phyloP scores from a whole-genome alignment of 1,139 yeast species.

The Magnusiomyces starmeri region DNA sequence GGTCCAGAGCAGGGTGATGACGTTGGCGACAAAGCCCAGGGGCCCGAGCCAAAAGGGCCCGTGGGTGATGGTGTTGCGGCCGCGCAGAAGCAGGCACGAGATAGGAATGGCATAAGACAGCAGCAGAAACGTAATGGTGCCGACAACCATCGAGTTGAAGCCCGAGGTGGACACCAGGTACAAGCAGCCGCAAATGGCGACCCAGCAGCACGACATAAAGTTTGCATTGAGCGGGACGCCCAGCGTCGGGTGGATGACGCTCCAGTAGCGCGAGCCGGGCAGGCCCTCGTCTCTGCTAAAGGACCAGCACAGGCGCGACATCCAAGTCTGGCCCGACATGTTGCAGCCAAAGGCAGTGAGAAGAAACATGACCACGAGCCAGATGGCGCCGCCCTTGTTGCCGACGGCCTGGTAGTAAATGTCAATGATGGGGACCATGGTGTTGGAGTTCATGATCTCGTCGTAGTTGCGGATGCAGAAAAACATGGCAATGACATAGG shows the following conservation, averaged over 20 bases:
- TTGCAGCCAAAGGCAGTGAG: constrained; percentile 64
- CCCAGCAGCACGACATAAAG: constrained; percentile 43
- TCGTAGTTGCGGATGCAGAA: constrained; percentile 49
- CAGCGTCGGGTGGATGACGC: constrained; percentile 40
- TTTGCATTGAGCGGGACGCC: constrained; percentile 51
- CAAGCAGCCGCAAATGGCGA: constrained; percentile 44
- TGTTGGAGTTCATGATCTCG: constrained; percentile 38
- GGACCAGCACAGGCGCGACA: constrained; percentile 69
- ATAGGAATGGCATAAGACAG: constrained; percentile 47
- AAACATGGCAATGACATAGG: constrained; percentile 50
- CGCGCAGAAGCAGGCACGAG: constrained; percentile 46
- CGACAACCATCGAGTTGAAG: constrained; percentile 50
- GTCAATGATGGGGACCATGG: constrained; percentile 54
- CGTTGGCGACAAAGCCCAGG: constrained; percentile 51
- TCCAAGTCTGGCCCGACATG: constrained; percentile 70
- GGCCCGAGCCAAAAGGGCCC: constrained; percentile 68
- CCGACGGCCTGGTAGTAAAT: constrained; percentile 52
- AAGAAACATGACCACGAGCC: constrained; percentile 50
- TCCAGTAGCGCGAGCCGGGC: constrained; percentile 44
- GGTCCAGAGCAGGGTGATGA: constrained; percentile 58
- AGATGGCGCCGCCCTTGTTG: constrained; percentile 47
- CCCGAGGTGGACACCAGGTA: constrained; percentile 51
- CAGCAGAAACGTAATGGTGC: constrained; percentile 47
- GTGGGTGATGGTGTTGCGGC: constrained; percentile 52
- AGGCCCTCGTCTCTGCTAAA: constrained; percentile 62